Percentiles rank a stretch among this genome's conserved stretches.
These are phyloP conservation scores for Musa schizocarpa DNA, from an alignment of 176 grass and related monocot genomes.

Conservation along the genomic window DNA sequence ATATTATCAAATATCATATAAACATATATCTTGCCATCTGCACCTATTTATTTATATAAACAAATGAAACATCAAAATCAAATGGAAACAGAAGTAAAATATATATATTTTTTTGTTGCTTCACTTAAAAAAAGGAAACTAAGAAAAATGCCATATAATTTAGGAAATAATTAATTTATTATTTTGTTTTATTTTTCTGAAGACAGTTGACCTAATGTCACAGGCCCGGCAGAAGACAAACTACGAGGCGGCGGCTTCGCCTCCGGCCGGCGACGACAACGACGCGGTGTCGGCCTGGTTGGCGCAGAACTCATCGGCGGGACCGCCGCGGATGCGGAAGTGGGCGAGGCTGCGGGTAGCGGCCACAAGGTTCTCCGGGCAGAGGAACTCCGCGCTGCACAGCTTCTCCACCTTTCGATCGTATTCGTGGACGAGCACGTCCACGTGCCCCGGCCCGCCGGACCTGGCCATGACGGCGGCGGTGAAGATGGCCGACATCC, in stretches of 20 bases:
- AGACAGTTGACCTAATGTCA: not conserved
- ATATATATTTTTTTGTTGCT: too few relatives aligned
- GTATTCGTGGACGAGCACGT: slow-evolving; percentile 80
- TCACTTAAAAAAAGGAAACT: too few relatives aligned
- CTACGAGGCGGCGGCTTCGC: not conserved
- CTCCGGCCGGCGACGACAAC: not conserved
- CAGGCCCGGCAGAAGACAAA: not conserved
- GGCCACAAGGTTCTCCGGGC: slow-evolving; percentile 10
- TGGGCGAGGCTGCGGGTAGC: not conserved
- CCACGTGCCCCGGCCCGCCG: slow-evolving; percentile 27
- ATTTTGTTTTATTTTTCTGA: not conserved
- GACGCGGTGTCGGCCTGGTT: not conserved
- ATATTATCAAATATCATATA: too few relatives aligned
- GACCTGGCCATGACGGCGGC: slow-evolving; percentile 61
- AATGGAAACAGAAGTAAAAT: too few relatives aligned
- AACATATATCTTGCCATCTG: too few relatives aligned
- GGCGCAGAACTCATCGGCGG: slow-evolving; percentile 6
- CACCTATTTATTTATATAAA: too few relatives aligned
- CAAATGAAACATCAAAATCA: too few relatives aligned
- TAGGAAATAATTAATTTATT: too few relatives aligned
- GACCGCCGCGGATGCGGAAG: slow-evolving; percentile 7
- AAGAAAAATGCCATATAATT: too few relatives aligned
- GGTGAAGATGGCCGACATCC: slow-evolving; percentile 86
- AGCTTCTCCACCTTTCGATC: slow-evolving; percentile 11
- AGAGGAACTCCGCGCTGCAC: slow-evolving; percentile 23